Conservation (phyloP, 768 basidiomycete genomes). For the Agrocybe praecox region DNA sequence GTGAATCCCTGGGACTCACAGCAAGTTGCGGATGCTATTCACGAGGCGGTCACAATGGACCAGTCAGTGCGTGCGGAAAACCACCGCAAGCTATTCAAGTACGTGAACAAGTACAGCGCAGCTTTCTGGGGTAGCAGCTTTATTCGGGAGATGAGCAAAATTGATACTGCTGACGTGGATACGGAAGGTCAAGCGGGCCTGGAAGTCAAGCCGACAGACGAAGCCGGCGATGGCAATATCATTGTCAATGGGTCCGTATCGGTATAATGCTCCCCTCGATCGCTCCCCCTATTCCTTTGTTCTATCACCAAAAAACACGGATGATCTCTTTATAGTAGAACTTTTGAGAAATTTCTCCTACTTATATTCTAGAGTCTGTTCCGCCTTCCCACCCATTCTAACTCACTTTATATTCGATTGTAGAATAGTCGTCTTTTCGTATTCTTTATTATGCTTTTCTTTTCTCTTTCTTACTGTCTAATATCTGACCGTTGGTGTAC, state of each 20-base stretch:
- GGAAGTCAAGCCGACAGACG: slow-evolving; percentile 22
- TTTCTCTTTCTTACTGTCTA: too few species aligned
- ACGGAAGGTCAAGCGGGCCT: slow-evolving; percentile 36
- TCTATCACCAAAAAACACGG: neutral
- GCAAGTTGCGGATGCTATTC: slow-evolving; percentile 96
- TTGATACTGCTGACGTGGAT: slow-evolving; percentile 43
- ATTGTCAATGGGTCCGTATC: slow-evolving; percentile 9
- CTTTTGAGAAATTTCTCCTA: neutral
- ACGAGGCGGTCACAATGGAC: slow-evolving; percentile 92
- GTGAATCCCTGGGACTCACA: slow-evolving; percentile 99
- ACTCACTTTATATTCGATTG: neutral
- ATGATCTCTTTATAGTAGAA: neutral
- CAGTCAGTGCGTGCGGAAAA: slow-evolving; percentile 84
- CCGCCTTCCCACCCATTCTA: neutral
- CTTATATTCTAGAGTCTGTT: neutral
- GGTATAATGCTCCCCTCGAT: neutral
- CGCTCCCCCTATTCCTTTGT: neutral
- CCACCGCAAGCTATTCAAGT: slow-evolving; percentile 94
- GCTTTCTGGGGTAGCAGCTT: slow-evolving; percentile 93
- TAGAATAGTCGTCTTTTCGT: neutral
- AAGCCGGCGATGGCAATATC: slow-evolving; percentile 8
- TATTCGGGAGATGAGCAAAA: slow-evolving; percentile 79
- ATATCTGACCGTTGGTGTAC: neutral
- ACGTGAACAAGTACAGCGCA: slow-evolving; percentile 93
- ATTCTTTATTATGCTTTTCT: neutral